Evolutionary conservation across 495 filamentous ascomycete genomes (phyloP).

Genomic region (Hyaloscypha hepaticicola): DNA sequence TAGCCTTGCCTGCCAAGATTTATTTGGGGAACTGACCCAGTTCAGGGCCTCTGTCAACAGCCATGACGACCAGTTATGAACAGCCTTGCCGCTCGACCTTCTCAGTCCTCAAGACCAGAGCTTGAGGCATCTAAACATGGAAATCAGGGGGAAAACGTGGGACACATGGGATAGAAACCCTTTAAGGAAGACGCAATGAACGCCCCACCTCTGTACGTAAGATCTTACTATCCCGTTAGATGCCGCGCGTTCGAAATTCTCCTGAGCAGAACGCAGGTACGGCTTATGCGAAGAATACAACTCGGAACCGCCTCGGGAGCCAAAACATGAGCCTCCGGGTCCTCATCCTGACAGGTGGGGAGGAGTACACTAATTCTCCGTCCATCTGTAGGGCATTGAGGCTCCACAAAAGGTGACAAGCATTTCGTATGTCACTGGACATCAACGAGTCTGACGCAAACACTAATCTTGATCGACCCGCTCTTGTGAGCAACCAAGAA

Average conservation of each 20-base stretch:
- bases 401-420: background rate
- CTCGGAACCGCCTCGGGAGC: background rate
- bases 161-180: background rate
- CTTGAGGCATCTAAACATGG: background rate
- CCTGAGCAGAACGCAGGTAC: background rate
- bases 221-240: background rate
- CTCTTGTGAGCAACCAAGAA: background rate
- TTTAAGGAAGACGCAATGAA: background rate
- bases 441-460: background rate
- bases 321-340: background rate
- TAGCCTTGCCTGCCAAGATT: background rate
- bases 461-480: background rate
- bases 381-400: background rate
- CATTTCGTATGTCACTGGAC: background rate
- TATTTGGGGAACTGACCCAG: slow-evolving; percentile 10
- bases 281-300: background rate
- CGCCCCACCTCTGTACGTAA: background rate
- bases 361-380: background rate
- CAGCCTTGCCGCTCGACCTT: background rate
- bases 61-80: background rate
- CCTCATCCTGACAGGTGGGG: background rate
- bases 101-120: background rate
- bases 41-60: slow-evolving; percentile 20
- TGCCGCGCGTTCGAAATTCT: background rate
- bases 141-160: background rate